A percentile compares a stretch with the other conserved stretches of the same genome.
Conservation (phyloP, 2,329 filamentous ascomycete species). For the Cladosporium sp. region DNA sequence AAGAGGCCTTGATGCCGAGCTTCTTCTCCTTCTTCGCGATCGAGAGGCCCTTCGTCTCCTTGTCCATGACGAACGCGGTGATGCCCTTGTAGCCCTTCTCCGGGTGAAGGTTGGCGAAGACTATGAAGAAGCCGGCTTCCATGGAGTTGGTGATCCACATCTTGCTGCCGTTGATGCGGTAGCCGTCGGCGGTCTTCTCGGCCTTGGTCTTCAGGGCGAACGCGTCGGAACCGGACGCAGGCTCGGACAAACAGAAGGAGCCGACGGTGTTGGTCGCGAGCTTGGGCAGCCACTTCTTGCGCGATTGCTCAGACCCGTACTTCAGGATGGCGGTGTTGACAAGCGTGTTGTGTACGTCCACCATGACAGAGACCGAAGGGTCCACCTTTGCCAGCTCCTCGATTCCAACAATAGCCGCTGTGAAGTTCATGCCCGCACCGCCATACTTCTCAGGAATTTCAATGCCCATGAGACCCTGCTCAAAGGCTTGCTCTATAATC, state of each 20-base stretch:
- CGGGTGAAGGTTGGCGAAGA: constrained; percentile 92
- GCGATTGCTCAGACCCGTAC: constrained; percentile 68
- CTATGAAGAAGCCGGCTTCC: constrained; percentile 92
- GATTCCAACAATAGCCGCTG: constrained; percentile 88
- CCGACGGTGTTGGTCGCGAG: constrained; percentile 83
- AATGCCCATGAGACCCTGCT: constrained; percentile 94
- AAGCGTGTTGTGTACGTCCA: constrained; percentile 96
- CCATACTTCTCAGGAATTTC: constrained; percentile 97
- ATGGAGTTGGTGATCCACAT: constrained; percentile 99
- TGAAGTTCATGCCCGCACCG: constrained; percentile 98
- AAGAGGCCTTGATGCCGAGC: constrained; percentile 90
- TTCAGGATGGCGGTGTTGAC: constrained; percentile 91
- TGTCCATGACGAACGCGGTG: constrained; percentile 91
- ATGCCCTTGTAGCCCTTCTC: constrained; percentile 95
- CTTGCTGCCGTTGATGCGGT: constrained; percentile 84
- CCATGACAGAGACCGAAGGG: constrained; percentile 88
- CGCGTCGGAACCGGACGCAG: constrained; percentile 82
- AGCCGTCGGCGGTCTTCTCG: constrained; percentile 73
- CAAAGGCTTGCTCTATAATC: constrained; percentile 87
- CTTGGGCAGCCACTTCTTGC: constrained; percentile 83
- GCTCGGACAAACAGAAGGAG: constrained; percentile 27
- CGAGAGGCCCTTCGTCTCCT: constrained; percentile 78
- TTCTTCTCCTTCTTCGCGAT: constrained; percentile 99
- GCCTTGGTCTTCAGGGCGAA: constrained; percentile 93
- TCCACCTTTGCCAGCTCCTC: constrained; percentile 93